phyloP scores from a whole-genome alignment of 73 alveolate species.

The Effrenium voratum region DNA sequence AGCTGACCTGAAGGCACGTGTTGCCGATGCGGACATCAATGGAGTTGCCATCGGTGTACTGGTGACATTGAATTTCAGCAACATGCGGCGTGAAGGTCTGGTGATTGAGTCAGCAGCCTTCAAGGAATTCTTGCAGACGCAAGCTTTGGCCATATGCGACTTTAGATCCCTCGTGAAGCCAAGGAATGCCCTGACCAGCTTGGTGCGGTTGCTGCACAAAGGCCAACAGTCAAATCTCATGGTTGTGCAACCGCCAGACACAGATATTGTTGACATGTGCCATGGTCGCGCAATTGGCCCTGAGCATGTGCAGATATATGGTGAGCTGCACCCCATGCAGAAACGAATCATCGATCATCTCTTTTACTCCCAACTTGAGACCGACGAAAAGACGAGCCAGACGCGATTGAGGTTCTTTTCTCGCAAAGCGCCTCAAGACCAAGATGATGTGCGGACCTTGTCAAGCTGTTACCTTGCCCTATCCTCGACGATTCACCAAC shows the following conservation, averaged over 20 bases:
- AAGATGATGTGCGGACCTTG: not conserved
- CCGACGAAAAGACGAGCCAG: not conserved
- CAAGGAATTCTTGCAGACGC: not conserved
- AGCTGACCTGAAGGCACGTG: not conserved
- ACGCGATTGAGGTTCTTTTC: not conserved
- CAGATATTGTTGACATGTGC: not conserved
- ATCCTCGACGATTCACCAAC: constrained; percentile 1
- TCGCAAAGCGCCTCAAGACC: not conserved
- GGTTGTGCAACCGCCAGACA: not conserved
- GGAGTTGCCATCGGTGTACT: constrained; percentile 7
- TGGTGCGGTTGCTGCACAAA: constrained; percentile 19
- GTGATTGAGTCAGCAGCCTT: not conserved
- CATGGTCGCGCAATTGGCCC: not conserved
- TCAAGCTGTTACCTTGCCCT: not conserved
- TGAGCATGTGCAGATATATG: constrained; percentile 1
- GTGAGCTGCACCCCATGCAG: not conserved
- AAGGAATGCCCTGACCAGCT: not conserved
- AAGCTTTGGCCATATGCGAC: too few relatives aligned
- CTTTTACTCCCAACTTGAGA: not conserved
- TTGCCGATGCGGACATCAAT: not conserved
- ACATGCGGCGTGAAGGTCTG: not conserved
- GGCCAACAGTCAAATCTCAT: not conserved
- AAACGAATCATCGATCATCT: not conserved
- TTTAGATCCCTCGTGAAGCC: not conserved
- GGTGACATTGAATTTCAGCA: not conserved